phyloP scores from a whole-genome alignment of 1,284 basidiomycete genomes.

The Leccinum proximum region DNA sequence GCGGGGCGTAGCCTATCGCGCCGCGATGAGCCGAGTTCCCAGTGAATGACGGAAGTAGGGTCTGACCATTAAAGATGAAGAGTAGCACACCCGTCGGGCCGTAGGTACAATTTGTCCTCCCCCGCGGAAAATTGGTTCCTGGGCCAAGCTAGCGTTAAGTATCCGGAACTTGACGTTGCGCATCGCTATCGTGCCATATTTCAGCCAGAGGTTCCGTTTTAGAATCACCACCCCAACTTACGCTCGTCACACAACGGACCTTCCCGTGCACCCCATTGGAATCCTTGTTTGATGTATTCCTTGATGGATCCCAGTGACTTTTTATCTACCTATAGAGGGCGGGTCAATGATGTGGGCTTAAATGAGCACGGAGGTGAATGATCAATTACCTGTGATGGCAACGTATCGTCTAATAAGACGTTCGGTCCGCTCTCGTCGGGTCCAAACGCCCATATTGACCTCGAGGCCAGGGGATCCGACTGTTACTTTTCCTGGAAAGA shows the following conservation, averaged over 20 bases:
- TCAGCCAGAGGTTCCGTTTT: conserved; percentile 7
- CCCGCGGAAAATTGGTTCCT: conserved; percentile 96
- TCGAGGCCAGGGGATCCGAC: conserved; percentile 96
- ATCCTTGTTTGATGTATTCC: conserved; percentile 97
- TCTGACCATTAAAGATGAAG: conserved; percentile 94
- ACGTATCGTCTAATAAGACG: conserved; percentile 92
- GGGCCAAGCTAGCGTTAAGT: conserved; percentile 87
- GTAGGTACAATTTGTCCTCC: conserved; percentile 99
- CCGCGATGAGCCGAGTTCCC: conserved; percentile 4
- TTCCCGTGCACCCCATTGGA: conserved; percentile 99
- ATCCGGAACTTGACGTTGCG: conserved; percentile 98
- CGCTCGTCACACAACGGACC: conserved; percentile 98
- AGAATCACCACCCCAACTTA: conserved; percentile 44
- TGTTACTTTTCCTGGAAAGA: conserved; percentile 97
- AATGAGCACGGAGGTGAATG: background rate
- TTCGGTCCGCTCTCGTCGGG: conserved; percentile 96
- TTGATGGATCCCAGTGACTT: conserved; percentile 87
- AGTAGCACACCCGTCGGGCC: conserved; percentile 96
- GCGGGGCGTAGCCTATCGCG: conserved; percentile 76
- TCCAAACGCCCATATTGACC: conserved; percentile 99
- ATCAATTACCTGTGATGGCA: conserved; percentile 80
- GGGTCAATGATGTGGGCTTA: conserved; percentile 1
- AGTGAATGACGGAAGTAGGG: conserved; percentile 8
- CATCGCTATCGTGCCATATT: conserved; percentile 62
- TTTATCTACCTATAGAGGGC: conserved; percentile 74